Percentiles rank a stretch among this genome's conserved stretches.
Conservation (phyloP, 2,329 filamentous ascomycete species). For the Cryphonectria japonica region DNA sequence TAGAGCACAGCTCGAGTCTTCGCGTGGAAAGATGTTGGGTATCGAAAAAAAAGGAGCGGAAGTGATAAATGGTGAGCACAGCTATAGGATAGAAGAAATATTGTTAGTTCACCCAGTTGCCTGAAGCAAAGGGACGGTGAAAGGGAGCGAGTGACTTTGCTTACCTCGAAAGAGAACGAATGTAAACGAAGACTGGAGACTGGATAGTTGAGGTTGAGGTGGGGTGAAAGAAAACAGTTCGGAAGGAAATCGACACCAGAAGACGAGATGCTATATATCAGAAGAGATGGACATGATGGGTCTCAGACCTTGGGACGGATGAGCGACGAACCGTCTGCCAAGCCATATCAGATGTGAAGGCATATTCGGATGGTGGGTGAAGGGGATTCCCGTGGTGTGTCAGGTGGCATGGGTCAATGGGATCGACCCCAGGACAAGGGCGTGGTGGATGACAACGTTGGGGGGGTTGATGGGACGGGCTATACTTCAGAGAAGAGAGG, state of each 20-base stretch:
- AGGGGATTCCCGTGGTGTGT: conserved; percentile 46
- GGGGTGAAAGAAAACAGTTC: conserved; percentile 29
- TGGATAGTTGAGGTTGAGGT: conserved; percentile 38
- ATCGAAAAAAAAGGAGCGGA: conserved; percentile 47
- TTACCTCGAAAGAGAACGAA: conserved; percentile 53
- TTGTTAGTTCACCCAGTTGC: conserved; percentile 5
- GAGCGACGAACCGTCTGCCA: conserved; percentile 35
- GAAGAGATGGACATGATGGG: conserved; percentile 10
- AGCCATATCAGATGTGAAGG: conserved; percentile 36
- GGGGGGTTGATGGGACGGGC: background rate
- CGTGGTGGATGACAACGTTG: conserved; percentile 12
- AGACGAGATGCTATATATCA: conserved; percentile 45
- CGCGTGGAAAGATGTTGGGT: conserved; percentile 30
- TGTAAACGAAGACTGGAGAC: conserved; percentile 42
- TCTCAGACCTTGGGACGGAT: conserved; percentile 27
- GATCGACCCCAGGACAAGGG: conserved; percentile 37
- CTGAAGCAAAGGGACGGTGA: background rate
- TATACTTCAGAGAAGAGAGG: conserved; percentile 3
- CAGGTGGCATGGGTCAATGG: conserved; percentile 41
- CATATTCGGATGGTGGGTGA: conserved; percentile 43
- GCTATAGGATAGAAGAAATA: conserved; percentile 37
- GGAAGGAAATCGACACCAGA: conserved; percentile 33
- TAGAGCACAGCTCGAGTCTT: conserved; percentile 53
- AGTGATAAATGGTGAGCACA: conserved; percentile 52
- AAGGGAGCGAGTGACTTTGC: conserved; percentile 18